Evolutionary conservation across 2,329 filamentous ascomycete genomes (phyloP).

Genomic region (Pseudopithomyces maydicus): DNA sequence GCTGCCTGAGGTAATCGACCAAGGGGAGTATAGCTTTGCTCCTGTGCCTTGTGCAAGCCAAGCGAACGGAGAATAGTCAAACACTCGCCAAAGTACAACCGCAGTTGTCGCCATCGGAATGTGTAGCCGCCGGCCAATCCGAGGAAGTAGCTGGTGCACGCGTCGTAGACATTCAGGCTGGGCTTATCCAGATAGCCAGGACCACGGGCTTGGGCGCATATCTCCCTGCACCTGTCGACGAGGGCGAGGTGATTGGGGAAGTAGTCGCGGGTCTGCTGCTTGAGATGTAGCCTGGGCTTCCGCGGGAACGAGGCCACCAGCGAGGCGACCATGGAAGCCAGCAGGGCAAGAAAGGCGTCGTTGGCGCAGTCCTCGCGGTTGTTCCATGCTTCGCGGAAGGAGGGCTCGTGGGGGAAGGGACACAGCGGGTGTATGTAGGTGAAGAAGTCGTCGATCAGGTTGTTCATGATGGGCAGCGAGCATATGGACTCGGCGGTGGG

Average conservation of each 20-base stretch:
- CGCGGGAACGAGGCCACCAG: conserved; percentile 79
- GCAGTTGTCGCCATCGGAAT: conserved; percentile 68
- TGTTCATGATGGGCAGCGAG: conserved; percentile 68
- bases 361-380: conserved; percentile 69
- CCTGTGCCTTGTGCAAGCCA: conserved; percentile 64
- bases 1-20: conserved; percentile 40
- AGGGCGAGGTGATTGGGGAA: conserved; percentile 73
- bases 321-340: conserved; percentile 75
- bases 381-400: conserved; percentile 72
- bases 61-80: conserved; percentile 71
- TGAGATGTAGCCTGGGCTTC: conserved; percentile 71
- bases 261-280: conserved; percentile 66
- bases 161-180: conserved; percentile 63
- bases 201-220: conserved; percentile 71
- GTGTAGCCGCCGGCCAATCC: conserved; percentile 70
- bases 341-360: conserved; percentile 69
- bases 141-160: conserved; percentile 77
- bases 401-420: conserved; percentile 79
- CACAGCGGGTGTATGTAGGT: conserved; percentile 79
- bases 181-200: conserved; percentile 60
- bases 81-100: conserved; percentile 74
- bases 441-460: conserved; percentile 81
- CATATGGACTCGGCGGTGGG: conserved; percentile 72
- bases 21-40: conserved; percentile 45
- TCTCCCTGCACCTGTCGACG: conserved; percentile 71